A percentile compares a stretch with the other conserved stretches of the same genome.
phyloP scores from a whole-genome alignment of 2,329 filamentous ascomycete genomes.

The Chalaropsis thielavioides region DNA sequence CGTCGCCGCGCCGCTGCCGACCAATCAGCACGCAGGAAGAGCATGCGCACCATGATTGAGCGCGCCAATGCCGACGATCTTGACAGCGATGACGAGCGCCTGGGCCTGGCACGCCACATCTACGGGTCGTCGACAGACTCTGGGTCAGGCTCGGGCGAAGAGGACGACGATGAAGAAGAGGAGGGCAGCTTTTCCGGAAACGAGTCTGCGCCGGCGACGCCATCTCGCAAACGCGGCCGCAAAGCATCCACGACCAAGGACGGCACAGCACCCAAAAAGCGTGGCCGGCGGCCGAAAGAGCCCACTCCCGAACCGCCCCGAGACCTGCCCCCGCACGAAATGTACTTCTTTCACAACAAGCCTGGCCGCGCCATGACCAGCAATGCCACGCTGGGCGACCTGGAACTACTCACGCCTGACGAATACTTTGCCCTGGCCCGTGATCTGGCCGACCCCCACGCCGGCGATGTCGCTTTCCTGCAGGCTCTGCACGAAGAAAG shows the following conservation, averaged over 20 bases:
- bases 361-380: constrained; percentile 72
- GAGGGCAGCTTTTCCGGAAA: constrained; percentile 22
- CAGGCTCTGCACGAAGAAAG: constrained; percentile 62
- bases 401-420: constrained; percentile 72
- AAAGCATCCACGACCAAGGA: constrained; percentile 18
- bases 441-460: constrained; percentile 44
- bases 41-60: constrained; percentile 60
- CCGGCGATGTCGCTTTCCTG: constrained; percentile 54
- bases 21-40: constrained; percentile 76
- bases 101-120: constrained; percentile 55
- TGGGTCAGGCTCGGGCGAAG: constrained; percentile 28
- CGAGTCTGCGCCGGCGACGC: constrained; percentile 32
- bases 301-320: constrained; percentile 66
- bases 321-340: constrained; percentile 73
- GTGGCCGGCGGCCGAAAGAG: constrained; percentile 32
- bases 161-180: constrained; percentile 30
- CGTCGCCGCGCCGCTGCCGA: constrained; percentile 57
- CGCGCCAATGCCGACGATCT: constrained; percentile 48
- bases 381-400: constrained; percentile 62
- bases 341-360: constrained; percentile 87
- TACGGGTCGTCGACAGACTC: constrained; percentile 30
- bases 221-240: constrained; percentile 30
- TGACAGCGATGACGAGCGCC: constrained; percentile 59
- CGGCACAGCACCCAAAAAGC: constrained; percentile 21
- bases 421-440: constrained; percentile 59